These are phyloP conservation scores for Camillea tinctor DNA, from an alignment of 2,329 filamentous ascomycete species.

Conservation along the genomic window DNA sequence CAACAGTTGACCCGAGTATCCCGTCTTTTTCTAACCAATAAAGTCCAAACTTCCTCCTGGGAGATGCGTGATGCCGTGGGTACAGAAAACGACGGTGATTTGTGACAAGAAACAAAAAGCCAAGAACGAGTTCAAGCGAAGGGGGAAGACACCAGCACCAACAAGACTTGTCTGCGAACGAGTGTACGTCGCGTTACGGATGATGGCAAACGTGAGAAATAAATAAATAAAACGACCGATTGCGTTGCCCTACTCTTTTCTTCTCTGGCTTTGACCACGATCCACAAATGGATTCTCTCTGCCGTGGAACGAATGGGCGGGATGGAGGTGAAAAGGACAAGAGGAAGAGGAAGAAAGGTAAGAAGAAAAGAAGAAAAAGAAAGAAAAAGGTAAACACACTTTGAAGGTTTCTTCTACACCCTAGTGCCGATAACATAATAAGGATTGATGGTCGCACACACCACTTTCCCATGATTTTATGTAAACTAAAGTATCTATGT, in stretches of 20 bases:
- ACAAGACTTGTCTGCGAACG: background rate
- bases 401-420: background rate
- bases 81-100: background rate
- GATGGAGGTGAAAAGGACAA: slow-evolving; percentile 10
- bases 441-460: background rate
- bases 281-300: slow-evolving; percentile 9
- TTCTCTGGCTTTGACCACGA: slow-evolving; percentile 9
- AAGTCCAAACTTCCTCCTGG: background rate
- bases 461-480: no score
- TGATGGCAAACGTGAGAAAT: slow-evolving; percentile 1
- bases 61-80: background rate
- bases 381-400: slow-evolving; percentile 11
- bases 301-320: slow-evolving; percentile 7
- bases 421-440: background rate
- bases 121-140: background rate
- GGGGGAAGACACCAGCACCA: background rate
- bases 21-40: background rate
- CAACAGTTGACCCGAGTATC: background rate
- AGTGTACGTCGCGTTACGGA: slow-evolving; percentile 2
- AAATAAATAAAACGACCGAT: slow-evolving; percentile 5
- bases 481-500: background rate
- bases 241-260: slow-evolving; percentile 7
- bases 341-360: slow-evolving; percentile 11
- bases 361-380: slow-evolving; percentile 3
- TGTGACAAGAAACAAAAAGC: background rate